A percentile compares a stretch with the other conserved stretches of the same genome.
Conservation (phyloP, 2,329 filamentous ascomycete genomes). For the Trichophyton benhamiae region DNA sequence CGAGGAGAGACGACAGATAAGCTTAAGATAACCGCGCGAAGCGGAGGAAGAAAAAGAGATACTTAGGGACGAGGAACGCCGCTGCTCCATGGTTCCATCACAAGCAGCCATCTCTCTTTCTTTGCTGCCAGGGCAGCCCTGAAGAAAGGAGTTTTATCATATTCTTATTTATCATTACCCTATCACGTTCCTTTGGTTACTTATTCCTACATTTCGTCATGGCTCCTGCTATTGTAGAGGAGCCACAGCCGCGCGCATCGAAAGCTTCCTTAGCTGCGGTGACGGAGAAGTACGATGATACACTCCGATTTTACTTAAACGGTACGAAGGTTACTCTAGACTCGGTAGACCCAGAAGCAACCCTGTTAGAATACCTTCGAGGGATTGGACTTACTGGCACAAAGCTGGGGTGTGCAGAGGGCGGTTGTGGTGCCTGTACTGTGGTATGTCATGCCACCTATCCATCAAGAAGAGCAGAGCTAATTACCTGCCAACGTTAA, state of each 20-base stretch:
- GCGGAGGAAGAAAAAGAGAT: background rate
- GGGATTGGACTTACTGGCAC: conserved; percentile 90
- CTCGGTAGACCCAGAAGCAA: conserved; percentile 79
- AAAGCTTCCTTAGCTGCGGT: conserved; percentile 43
- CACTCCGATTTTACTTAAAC: conserved; percentile 84
- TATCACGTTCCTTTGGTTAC: background rate
- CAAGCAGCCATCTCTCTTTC: background rate
- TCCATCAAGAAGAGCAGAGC: background rate
- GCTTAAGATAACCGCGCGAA: background rate
- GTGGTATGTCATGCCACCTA: conserved; percentile 44
- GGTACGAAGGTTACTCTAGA: conserved; percentile 81
- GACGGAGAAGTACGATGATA: conserved; percentile 72
- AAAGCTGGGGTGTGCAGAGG: conserved; percentile 92
- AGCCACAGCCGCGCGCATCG: conserved; percentile 27
- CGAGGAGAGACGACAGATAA: background rate
- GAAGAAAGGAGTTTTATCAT: background rate
- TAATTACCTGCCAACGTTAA: background rate
- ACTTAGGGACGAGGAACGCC: no score
- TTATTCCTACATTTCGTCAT: conserved; percentile 27
- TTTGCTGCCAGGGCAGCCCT: background rate
- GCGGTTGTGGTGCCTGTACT: conserved; percentile 91
- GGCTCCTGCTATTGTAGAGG: conserved; percentile 46
- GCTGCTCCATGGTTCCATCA: no score
- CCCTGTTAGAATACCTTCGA: conserved; percentile 81
- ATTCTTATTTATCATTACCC: background rate